Percentiles rank a stretch among this genome's conserved stretches.
Conservation (phyloP, 139 green algal species). For the Micractinium sp. region DNA sequence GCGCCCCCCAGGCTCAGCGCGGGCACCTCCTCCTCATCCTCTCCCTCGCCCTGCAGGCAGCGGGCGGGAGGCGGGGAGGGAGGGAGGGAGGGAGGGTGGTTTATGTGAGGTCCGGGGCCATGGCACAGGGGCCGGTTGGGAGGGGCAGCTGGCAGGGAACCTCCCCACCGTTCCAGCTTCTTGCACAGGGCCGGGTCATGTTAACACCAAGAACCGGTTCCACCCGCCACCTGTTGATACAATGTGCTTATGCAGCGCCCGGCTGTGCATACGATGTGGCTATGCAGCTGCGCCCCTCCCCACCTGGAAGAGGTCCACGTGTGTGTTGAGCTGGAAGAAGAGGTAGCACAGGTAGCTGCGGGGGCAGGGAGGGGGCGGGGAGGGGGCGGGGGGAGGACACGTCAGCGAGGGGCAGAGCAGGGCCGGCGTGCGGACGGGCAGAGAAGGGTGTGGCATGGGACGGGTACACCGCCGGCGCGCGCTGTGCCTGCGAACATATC, state of each 20-base stretch:
- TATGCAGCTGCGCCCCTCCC: too few species aligned
- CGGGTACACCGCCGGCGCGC: too few species aligned
- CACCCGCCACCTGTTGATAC: too few species aligned
- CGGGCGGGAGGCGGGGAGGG: neutral
- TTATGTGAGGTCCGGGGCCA: neutral
- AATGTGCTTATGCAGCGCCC: too few species aligned
- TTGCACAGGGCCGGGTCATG: too few species aligned
- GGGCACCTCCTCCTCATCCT: constrained; percentile 53
- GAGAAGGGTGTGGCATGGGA: too few species aligned
- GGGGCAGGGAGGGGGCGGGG: neutral
- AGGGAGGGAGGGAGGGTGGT: neutral
- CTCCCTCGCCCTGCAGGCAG: neutral
- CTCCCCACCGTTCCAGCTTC: too few species aligned
- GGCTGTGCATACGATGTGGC: too few species aligned
- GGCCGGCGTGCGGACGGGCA: too few species aligned
- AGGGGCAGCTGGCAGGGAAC: too few species aligned
- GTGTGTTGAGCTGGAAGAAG: constrained; percentile 84
- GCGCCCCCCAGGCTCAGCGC: constrained; percentile 68
- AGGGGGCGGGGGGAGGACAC: neutral
- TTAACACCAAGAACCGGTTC: too few species aligned
- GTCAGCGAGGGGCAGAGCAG: neutral
- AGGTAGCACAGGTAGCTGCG: constrained; percentile 83
- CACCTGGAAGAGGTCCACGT: constrained; percentile 63
- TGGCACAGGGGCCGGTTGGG: neutral
- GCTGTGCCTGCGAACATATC: too few species aligned